phyloP scores from a whole-genome alignment of 805 yeast genomes.

The Pichia insulana region DNA sequence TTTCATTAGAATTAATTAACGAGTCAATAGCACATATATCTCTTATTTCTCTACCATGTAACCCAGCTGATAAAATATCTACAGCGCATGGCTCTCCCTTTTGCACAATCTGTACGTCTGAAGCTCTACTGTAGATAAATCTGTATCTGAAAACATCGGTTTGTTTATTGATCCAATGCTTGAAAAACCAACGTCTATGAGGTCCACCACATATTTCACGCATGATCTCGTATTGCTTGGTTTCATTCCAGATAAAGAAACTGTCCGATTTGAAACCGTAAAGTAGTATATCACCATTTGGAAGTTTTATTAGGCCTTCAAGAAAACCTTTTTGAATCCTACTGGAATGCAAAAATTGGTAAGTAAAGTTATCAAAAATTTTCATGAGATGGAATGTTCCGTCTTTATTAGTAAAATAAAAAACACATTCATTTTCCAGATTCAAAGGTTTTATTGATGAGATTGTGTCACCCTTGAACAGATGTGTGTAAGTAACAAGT shows the following conservation, averaged over 20 bases:
- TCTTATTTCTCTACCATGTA: slow-evolving; percentile 90
- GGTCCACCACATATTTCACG: slow-evolving; percentile 84
- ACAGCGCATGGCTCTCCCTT: slow-evolving; percentile 14
- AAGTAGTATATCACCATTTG: slow-evolving; percentile 39
- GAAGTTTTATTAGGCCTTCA: slow-evolving; percentile 56
- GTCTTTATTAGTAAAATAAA: slow-evolving; percentile 53
- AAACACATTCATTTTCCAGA: slow-evolving; percentile 6
- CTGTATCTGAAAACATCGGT: slow-evolving; percentile 26
- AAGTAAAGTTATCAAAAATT: slow-evolving; percentile 12
- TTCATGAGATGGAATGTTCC: slow-evolving; percentile 46
- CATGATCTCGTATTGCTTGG: slow-evolving; percentile 58
- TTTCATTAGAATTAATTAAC: slow-evolving; percentile 20
- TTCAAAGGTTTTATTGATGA: slow-evolving; percentile 42
- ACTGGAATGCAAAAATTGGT: slow-evolving; percentile 34
- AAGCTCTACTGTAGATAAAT: slow-evolving; percentile 53
- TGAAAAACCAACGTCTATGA: slow-evolving; percentile 73
- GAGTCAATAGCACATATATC: slow-evolving; percentile 47
- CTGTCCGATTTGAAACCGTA: slow-evolving; percentile 78
- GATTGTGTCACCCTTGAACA: slow-evolving; percentile 60
- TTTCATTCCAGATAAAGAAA: slow-evolving; percentile 78
- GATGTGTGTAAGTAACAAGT: slow-evolving; percentile 33
- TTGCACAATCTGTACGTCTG: slow-evolving; percentile 36
- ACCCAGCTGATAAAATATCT: slow-evolving; percentile 44
- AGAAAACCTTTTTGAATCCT: slow-evolving; percentile 66
- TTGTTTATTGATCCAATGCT: slow-evolving; percentile 13